These are phyloP conservation scores for Saccharum hybrid DNA, from an alignment of 202 grass and related monocot genomes.

Conservation along the genomic window DNA sequence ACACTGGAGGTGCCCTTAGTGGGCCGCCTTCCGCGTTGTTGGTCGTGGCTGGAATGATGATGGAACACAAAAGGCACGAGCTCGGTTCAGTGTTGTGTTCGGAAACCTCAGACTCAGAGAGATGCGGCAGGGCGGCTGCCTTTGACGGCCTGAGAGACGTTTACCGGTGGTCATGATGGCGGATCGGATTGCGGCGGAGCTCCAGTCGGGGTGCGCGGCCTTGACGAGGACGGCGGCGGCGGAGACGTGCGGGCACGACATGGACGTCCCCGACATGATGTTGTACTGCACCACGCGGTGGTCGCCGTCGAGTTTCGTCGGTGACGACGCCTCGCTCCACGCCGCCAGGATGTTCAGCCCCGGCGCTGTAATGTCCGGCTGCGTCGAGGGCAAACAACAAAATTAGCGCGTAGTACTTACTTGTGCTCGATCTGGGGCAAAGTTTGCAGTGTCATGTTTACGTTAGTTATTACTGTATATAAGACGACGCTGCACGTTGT, in stretches of 20 bases:
- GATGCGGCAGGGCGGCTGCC: neutral
- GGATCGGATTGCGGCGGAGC: constrained; percentile 77
- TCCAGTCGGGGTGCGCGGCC: constrained; percentile 79
- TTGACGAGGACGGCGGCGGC: constrained; percentile 67
- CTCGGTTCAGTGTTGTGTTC: neutral
- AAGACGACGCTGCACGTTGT: neutral
- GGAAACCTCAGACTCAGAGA: neutral
- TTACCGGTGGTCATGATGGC: constrained; percentile 97
- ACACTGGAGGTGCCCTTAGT: too few relatives aligned
- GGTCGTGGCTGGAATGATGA: constrained; percentile 37
- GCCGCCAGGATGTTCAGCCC: constrained; percentile 97
- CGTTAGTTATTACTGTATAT: neutral
- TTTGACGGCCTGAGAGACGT: neutral
- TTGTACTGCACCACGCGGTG: constrained; percentile 82
- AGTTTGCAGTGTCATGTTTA: too few relatives aligned
- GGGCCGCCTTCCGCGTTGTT: constrained; percentile 56
- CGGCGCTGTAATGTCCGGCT: constrained; percentile 90
- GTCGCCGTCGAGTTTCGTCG: constrained; percentile 86
- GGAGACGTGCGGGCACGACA: constrained; percentile 92
- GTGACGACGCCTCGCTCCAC: constrained; percentile 88
- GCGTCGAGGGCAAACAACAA: neutral
- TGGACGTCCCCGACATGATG: constrained; percentile 84
- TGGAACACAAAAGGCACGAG: neutral
- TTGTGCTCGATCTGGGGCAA: too few relatives aligned
- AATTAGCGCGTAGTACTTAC: neutral